A percentile compares a stretch with the other conserved stretches of the same genome.
phyloP scores from a whole-genome alignment of 306 rosid genomes.

The Trifolium pratense region DNA sequence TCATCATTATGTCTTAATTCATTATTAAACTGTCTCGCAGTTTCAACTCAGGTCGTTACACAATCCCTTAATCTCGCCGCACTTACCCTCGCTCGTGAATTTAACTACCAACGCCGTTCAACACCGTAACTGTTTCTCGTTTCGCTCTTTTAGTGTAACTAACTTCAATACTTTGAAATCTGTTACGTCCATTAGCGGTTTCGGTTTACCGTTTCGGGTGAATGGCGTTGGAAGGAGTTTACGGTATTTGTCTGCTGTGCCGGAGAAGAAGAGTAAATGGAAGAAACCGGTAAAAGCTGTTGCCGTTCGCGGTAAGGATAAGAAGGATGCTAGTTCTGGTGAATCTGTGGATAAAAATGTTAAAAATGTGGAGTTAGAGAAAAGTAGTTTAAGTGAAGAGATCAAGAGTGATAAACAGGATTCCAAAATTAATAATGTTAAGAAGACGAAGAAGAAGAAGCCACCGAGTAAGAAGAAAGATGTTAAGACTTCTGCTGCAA shows the following conservation, averaged over 20 bases:
- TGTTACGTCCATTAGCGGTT: slow-evolving; percentile 38
- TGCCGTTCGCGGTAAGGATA: slow-evolving; percentile 44
- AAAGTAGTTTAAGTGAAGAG: slow-evolving; percentile 35
- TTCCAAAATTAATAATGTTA: slow-evolving; percentile 46
- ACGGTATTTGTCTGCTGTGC: slow-evolving; percentile 51
- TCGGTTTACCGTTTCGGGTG: slow-evolving; percentile 37
- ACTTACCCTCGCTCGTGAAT: slow-evolving; percentile 37
- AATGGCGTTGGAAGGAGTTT: slow-evolving; percentile 35
- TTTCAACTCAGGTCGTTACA: slow-evolving; percentile 63
- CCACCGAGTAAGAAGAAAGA: slow-evolving; percentile 67
- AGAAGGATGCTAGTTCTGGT: slow-evolving; percentile 28
- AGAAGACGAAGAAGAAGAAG: slow-evolving; percentile 52
- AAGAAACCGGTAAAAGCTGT: slow-evolving; percentile 50
- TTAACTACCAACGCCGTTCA: slow-evolving; percentile 35
- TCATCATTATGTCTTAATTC: background rate
- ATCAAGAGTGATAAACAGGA: slow-evolving; percentile 36
- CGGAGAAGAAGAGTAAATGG: slow-evolving; percentile 33
- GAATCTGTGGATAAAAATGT: slow-evolving; percentile 43
- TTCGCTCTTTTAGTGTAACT: slow-evolving; percentile 19
- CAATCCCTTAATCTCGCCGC: slow-evolving; percentile 31
- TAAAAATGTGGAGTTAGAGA: slow-evolving; percentile 22
- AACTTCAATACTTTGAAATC: slow-evolving; percentile 31
- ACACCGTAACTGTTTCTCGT: slow-evolving; percentile 42
- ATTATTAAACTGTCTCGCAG: slow-evolving; percentile 50
- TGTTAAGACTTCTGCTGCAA: slow-evolving; percentile 39